These are phyloP conservation scores for Hypoxylon sp. DNA, from an alignment of 2,329 filamentous ascomycete species.

Conservation along the genomic window DNA sequence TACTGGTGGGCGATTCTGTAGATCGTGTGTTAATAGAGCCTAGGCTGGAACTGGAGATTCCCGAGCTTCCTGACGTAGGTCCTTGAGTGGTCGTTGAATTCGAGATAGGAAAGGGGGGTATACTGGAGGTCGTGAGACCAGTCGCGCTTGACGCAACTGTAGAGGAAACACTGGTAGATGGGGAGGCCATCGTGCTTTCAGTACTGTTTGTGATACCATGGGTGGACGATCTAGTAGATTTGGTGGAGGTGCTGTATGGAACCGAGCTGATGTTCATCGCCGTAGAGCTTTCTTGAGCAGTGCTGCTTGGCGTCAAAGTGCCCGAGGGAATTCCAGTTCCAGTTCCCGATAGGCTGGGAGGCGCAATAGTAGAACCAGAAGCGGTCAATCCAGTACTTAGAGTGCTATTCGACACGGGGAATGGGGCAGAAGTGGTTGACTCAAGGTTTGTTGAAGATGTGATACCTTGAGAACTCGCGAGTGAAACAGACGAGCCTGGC, in stretches of 20 bases:
- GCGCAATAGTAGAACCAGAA: slow-evolving; percentile 7
- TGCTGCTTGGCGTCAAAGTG: slow-evolving; percentile 4
- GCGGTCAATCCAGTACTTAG: slow-evolving; percentile 11
- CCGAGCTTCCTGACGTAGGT: slow-evolving; percentile 17
- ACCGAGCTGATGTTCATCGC: slow-evolving; percentile 2
- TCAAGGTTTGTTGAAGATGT: slow-evolving; percentile 11
- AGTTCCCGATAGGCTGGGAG: slow-evolving; percentile 9
- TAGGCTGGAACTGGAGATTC: slow-evolving; percentile 9
- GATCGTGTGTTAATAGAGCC: slow-evolving; percentile 18
- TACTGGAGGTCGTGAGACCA: slow-evolving; percentile 11
- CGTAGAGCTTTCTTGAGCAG: slow-evolving; percentile 13
- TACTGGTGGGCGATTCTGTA: slow-evolving; percentile 26
- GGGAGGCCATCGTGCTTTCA: slow-evolving; percentile 1
- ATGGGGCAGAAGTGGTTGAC: slow-evolving; percentile 15
- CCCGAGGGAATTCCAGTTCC: slow-evolving; percentile 5
- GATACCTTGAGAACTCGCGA: slow-evolving; percentile 8
- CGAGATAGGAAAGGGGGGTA: slow-evolving; percentile 25
- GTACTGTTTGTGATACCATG: slow-evolving; percentile 12
- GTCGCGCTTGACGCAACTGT: background rate
- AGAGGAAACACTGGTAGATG: slow-evolving; percentile 7
- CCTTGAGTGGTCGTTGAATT: slow-evolving; percentile 25
- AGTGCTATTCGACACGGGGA: slow-evolving; percentile 25
- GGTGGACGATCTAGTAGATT: slow-evolving; percentile 12
- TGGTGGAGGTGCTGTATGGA: slow-evolving; percentile 13
- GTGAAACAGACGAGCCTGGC: slow-evolving; percentile 1